A percentile compares a stretch with the other conserved stretches of the same genome.
Conservation (phyloP, 148 eudicot species). For the Silene conica region DNA sequence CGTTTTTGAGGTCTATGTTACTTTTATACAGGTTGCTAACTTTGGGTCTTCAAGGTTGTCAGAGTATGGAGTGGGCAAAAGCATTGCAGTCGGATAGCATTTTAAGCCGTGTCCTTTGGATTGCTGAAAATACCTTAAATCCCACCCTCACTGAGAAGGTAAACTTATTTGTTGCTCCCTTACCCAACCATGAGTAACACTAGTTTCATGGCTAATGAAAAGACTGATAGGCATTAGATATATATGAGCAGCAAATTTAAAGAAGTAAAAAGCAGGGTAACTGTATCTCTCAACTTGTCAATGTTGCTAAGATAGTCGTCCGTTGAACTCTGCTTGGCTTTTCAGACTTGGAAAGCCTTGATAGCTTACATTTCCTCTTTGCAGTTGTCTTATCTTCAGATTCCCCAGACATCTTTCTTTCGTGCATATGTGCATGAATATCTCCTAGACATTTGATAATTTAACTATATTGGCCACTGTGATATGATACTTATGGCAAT, state of each 20-base stretch:
- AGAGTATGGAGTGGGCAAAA: conserved; percentile 59
- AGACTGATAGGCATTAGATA: background rate
- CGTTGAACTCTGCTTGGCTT: background rate
- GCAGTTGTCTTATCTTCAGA: too few species aligned
- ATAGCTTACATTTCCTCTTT: background rate
- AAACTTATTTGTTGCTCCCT: background rate
- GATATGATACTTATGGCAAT: background rate
- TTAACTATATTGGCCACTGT: background rate
- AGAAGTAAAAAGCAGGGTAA: background rate
- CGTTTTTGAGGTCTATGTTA: background rate
- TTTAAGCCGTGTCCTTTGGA: conserved; percentile 76
- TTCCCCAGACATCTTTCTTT: too few species aligned
- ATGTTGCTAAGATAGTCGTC: background rate
- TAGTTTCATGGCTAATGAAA: background rate
- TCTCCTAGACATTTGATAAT: background rate
- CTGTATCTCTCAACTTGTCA: background rate
- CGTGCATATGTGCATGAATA: background rate
- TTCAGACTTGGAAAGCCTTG: background rate
- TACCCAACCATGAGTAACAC: background rate
- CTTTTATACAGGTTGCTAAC: conserved; percentile 53
- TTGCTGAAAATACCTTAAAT: conserved; percentile 80
- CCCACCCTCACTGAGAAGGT: conserved; percentile 83
- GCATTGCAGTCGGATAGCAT: conserved; percentile 63
- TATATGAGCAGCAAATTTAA: background rate
- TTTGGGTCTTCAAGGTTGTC: conserved; percentile 73